Conservation (phyloP, 306 rosid species). For the Pachyrhizus erosus region DNA sequence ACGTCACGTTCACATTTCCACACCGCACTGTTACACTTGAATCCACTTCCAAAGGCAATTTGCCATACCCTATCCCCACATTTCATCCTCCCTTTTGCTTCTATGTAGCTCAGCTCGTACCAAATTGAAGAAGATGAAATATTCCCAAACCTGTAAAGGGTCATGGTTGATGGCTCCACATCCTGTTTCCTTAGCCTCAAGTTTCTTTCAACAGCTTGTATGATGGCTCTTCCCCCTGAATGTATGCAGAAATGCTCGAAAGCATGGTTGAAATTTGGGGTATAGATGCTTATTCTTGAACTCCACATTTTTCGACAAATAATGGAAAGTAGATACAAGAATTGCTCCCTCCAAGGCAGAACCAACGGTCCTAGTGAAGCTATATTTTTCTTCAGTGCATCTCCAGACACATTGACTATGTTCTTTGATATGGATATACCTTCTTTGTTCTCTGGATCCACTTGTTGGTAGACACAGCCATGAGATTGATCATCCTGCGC, state of each 20-base stretch:
- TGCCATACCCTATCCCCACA: slow-evolving; percentile 72
- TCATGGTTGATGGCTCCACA: slow-evolving; percentile 64
- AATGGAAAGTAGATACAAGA: slow-evolving; percentile 48
- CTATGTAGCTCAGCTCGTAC: slow-evolving; percentile 70
- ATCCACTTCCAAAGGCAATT: slow-evolving; percentile 68
- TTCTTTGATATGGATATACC: slow-evolving; percentile 61
- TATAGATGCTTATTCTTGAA: slow-evolving; percentile 37
- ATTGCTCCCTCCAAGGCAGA: slow-evolving; percentile 60
- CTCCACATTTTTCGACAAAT: slow-evolving; percentile 37
- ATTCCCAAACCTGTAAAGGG: slow-evolving; percentile 65
- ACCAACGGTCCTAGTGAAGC: slow-evolving; percentile 62
- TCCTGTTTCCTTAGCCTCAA: slow-evolving; percentile 48
- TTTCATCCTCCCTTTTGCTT: slow-evolving; percentile 68
- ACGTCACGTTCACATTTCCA: slow-evolving; percentile 54
- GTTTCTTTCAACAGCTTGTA: slow-evolving; percentile 54
- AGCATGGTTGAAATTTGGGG: slow-evolving; percentile 60
- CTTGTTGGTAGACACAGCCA: slow-evolving; percentile 54
- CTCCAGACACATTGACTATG: slow-evolving; percentile 57
- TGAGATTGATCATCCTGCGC: slow-evolving; percentile 64
- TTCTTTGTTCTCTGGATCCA: slow-evolving; percentile 49
- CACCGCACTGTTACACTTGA: slow-evolving; percentile 70
- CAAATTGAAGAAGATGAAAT: slow-evolving; percentile 69
- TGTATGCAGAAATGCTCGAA: slow-evolving; percentile 73
- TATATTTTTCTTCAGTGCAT: slow-evolving; percentile 57
- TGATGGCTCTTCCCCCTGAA: slow-evolving; percentile 67